A percentile compares a stretch with the other conserved stretches of the same genome.
Conservation (phyloP, 1,284 basidiomycete species). For the Cerrena zonata region DNA sequence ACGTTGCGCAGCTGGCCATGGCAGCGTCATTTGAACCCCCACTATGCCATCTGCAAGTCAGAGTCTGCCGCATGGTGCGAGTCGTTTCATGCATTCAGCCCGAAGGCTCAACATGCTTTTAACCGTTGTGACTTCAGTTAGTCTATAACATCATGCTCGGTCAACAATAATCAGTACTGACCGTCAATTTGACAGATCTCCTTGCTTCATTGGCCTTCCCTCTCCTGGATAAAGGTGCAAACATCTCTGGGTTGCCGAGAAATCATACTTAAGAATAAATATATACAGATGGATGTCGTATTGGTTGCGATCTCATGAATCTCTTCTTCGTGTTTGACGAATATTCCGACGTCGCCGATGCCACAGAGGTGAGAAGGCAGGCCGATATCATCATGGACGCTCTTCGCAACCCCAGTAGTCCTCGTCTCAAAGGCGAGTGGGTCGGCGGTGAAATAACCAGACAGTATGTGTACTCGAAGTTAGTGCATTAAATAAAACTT, state of each 20-base stretch:
- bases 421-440: slow-evolving; percentile 27
- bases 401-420: slow-evolving; percentile 26
- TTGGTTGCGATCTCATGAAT: slow-evolving; percentile 35
- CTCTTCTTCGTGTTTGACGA: slow-evolving; percentile 40
- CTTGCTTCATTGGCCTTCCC: not conserved
- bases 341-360: slow-evolving; percentile 31
- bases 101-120: slow-evolving; percentile 16
- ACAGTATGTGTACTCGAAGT: too few relatives aligned
- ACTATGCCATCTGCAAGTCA: slow-evolving; percentile 14
- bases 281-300: slow-evolving; percentile 9
- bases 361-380: slow-evolving; percentile 18
- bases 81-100: slow-evolving; percentile 15
- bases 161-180: too few relatives aligned
- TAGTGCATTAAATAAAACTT: not conserved
- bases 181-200: too few relatives aligned
- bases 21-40: slow-evolving; percentile 17
- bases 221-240: not conserved
- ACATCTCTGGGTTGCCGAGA: not conserved
- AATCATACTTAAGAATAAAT: not conserved
- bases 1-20: slow-evolving; percentile 21
- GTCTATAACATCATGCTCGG: too few relatives aligned
- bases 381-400: slow-evolving; percentile 34
- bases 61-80: slow-evolving; percentile 18
- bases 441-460: slow-evolving; percentile 28
- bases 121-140: slow-evolving; percentile 21